These are phyloP conservation scores for Trichoderma hamatum DNA, from an alignment of 2,329 filamentous ascomycete species.

Conservation along the genomic window DNA sequence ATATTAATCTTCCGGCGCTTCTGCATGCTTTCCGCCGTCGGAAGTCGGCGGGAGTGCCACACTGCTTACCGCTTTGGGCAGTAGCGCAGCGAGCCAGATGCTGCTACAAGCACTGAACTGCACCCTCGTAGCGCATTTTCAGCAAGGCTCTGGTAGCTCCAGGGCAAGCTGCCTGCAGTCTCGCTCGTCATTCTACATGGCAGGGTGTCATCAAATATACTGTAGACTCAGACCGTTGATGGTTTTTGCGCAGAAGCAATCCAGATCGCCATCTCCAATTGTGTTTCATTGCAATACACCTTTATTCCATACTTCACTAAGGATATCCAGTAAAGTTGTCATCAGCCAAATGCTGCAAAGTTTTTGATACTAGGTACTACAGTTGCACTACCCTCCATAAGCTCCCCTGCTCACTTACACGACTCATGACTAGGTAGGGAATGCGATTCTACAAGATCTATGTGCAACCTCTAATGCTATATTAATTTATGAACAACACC, in stretches of 20 bases:
- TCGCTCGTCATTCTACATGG: background rate
- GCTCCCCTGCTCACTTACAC: background rate
- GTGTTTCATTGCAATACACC: background rate
- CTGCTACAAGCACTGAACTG: background rate
- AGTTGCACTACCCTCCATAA: background rate
- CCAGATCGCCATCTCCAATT: background rate
- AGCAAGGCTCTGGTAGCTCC: background rate
- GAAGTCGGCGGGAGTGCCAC: background rate
- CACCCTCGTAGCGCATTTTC: background rate
- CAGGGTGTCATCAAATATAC: too few relatives aligned
- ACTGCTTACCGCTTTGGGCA: conserved; percentile 2
- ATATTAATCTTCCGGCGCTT: conserved; percentile 8
- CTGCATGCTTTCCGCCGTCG: background rate
- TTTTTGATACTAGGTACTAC: background rate
- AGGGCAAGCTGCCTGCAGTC: background rate
- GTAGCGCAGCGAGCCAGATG: background rate
- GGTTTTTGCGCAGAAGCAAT: background rate
- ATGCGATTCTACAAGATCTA: background rate
- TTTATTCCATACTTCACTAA: background rate
- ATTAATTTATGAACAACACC: background rate
- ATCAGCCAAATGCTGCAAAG: background rate
- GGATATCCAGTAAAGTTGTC: background rate
- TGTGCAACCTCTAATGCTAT: background rate
- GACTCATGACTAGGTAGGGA: background rate
- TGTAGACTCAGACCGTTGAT: too few relatives aligned